phyloP scores from a whole-genome alignment of 371 early-diverging fungal genomes.

The Apophysomyces elegans region DNA sequence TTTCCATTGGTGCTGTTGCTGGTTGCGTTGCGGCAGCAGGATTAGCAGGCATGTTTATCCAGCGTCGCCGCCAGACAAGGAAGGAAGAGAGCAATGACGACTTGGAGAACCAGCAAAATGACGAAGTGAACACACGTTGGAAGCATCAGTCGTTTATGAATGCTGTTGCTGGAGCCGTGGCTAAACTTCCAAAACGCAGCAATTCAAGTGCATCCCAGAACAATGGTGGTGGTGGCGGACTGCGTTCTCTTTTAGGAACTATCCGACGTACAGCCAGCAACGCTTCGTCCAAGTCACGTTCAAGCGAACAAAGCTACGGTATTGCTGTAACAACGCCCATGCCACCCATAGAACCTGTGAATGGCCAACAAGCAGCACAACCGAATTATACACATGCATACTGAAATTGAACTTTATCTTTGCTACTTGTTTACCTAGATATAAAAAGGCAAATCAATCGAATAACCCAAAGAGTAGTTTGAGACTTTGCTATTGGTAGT shows the following conservation, averaged over 20 bases:
- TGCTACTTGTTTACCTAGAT: no score
- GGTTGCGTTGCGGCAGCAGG: conserved; percentile 48
- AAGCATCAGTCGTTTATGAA: conserved; percentile 43
- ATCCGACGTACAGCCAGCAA: conserved; percentile 38
- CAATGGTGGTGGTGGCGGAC: conserved; percentile 13
- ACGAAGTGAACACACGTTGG: conserved; percentile 39
- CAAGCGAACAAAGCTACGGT: conserved; percentile 10
- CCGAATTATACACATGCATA: not conserved
- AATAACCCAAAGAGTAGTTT: no score
- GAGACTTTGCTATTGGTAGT: no score
- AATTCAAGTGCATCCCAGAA: conserved; percentile 21
- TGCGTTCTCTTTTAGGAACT: conserved; percentile 26
- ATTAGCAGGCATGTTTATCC: conserved; percentile 45
- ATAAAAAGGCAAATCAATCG: no score
- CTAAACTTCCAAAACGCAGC: conserved; percentile 32
- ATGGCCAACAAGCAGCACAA: not conserved
- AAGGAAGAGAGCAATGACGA: conserved; percentile 28
- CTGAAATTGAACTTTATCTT: not conserved
- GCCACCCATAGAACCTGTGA: conserved; percentile 13
- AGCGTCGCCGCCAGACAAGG: conserved; percentile 26
- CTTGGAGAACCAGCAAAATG: conserved; percentile 14
- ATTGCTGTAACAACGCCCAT: conserved; percentile 16
- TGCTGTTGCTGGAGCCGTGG: conserved; percentile 44
- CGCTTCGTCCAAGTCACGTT: conserved; percentile 20
- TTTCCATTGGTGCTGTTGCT: conserved; percentile 39